A percentile compares a stretch with the other conserved stretches of the same genome.
Conservation (phyloP, 192 early-diverging fungal species). For the Dissophora globulifera region DNA sequence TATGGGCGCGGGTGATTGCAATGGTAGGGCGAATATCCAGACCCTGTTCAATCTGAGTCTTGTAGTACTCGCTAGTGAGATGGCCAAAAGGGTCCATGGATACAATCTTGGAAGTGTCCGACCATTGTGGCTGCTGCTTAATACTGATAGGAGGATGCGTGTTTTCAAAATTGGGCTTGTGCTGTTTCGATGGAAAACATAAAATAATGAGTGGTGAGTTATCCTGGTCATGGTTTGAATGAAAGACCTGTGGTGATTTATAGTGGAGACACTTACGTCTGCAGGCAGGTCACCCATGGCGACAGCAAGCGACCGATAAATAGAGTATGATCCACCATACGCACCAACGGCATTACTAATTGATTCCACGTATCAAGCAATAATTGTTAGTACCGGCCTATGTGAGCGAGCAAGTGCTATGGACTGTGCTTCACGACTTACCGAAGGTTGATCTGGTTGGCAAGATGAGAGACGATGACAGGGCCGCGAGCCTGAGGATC, state of each 20-base stretch:
- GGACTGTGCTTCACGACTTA: slow-evolving; percentile 14
- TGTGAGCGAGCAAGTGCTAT: no score
- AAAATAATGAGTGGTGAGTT: not conserved
- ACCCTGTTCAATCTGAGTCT: slow-evolving; percentile 70
- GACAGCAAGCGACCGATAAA: slow-evolving; percentile 91
- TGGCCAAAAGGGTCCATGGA: slow-evolving; percentile 96
- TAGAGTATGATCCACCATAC: slow-evolving; percentile 90
- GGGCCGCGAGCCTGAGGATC: slow-evolving; percentile 83
- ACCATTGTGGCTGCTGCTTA: slow-evolving; percentile 84
- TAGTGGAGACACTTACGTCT: slow-evolving; percentile 29
- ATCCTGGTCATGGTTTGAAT: not conserved
- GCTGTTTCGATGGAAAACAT: slow-evolving; percentile 31
- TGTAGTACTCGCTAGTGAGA: slow-evolving; percentile 71
- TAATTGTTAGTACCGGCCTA: not conserved
- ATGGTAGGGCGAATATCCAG: slow-evolving; percentile 91
- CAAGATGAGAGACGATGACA: slow-evolving; percentile 84
- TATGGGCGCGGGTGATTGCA: slow-evolving; percentile 95
- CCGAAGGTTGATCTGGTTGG: slow-evolving; percentile 78
- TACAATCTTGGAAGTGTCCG: slow-evolving; percentile 88
- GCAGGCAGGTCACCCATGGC: slow-evolving; percentile 85
- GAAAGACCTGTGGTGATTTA: no score
- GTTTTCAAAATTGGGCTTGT: slow-evolving; percentile 87
- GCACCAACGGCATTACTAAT: slow-evolving; percentile 93
- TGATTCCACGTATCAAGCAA: not conserved
- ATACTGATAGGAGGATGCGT: slow-evolving; percentile 89